Base-by-base conservation (phyloP, 2,329 filamentous ascomycete genomes). In the Colletotrichum limetticola region DNA sequence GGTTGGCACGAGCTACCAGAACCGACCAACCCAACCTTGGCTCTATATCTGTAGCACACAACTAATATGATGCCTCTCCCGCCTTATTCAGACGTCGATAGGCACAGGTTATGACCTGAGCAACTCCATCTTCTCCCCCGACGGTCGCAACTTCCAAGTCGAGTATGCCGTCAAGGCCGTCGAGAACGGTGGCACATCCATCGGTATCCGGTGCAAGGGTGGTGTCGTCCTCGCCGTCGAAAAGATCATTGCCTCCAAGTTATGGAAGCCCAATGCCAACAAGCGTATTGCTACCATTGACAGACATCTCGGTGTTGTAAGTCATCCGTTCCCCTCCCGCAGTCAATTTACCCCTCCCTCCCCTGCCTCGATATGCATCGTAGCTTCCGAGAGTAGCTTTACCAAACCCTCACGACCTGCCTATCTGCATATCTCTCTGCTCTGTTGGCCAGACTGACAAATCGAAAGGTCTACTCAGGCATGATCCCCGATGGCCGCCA, bases 91-190 rank as follows among this genome's bases (percentile, higher is more conserved):
- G 97, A 99, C 97, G 81, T 99, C 97, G 82, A 99, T 99, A 93
- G 97, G 97, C 83, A 99, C 97, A 80, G 97, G 97, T 82, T 99
- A 99, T 88, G 97, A 99, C 91, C 93, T 99, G 80, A 95, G 95
- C 83, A 99, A 99, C 91, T 98, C 97, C 81, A 97, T 98, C 88
- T 99, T 98, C 90, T 98, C 97, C 61, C 97, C 97, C 77, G 97
- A 99, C 87, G 97, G 97, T 82, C 94, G 97, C 79, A 99, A 99
- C 85, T 99, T 99, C 85, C 97, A 99, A 86, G 95, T 97, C 84
- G 97, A 99, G 89, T 99, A 99, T 84, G 97, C 97, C 78, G 93
- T 97, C 79, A 99, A 99, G 89, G 97, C 97, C 69, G 97, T 99
- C 76, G 97, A 99, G 87, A 98, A 97, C 80, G 97, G 96, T 77